Base-by-base conservation (phyloP, 345 rosid species). In the Camelina hispida region DNA sequence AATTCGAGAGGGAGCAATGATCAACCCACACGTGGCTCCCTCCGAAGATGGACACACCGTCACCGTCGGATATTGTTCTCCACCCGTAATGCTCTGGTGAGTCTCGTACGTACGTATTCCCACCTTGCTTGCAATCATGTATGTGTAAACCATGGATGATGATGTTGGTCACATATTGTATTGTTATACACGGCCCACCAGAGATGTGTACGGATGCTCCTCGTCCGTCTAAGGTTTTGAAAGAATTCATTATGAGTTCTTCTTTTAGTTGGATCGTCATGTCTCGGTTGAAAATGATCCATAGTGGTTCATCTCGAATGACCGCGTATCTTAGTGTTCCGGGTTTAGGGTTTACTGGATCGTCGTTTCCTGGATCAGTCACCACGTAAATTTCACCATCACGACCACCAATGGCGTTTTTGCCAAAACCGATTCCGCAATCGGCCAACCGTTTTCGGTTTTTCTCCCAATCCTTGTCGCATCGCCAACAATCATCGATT, bases 21-120 rank as follows among this genome's bases (percentile, higher is more conserved):
- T 91, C 97, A 14, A 91, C 92, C 97, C 97, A 91, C 38, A 91
- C 48, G 61, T 91, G 94, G 75, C 88, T 87, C n/a, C 87, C 89
- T 0, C 97, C 94, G 8, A 88, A 88, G 52, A 91, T 87, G 8
- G 97, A 91, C 5, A 88, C 88, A 0, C 92, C 97, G 16, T 91
- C 97, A 30, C 97, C 97, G 86, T 91, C 94, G 46, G 97, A 91
- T 57, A 83, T 1, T 0, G 97, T 91, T 43, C 93, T 78, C 65
- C 73, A 91, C 38, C 93, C 97, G 54, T 59, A 91, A 62, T 91
- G 97, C 34, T 70, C 51, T 5, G 94, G 93, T 7, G 94, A 87
- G 75, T 75, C 80, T 65, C 97, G 80, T 44, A 91, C 97, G 66
- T 79, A 60, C 56, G 97, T 82, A 25, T 91, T 91, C n/a, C 97